Evolutionary conservation across 1,139 yeast species (phyloP), one percentile per base, ranked within the genome.

Genomic region (Scheffersomyces lignicola): DNA sequence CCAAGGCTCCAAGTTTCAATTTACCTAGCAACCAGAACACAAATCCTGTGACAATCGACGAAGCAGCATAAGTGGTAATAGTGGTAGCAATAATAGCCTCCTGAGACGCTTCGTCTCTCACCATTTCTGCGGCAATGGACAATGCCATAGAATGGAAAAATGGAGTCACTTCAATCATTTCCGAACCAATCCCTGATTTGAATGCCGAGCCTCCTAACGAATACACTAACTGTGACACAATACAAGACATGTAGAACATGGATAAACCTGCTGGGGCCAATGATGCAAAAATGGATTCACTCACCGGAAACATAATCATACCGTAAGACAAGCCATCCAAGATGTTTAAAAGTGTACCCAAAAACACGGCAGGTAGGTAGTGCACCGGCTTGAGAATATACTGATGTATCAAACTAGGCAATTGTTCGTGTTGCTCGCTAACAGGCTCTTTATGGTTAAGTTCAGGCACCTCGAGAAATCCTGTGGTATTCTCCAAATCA

Each of bases 101-200:
- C 14, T 75, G 69, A 24, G 69, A 62, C 23, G 63, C 66, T 9
- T 56, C 45, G 12, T 67, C 76, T 2, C 81, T 80, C 8, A 10
- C 6, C 54, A 85, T 65, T 18, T 78, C 75, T 4, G 60, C 58
- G 52, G 80, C 65, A 31, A 92, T 81, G 4, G 83, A 70, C 16
- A 77, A 66, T 0, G 97, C 97, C 96, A 92, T 90, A 3, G 95
- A 76, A 54, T 92, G 98, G 68, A 92, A 92, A 57, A 92, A 92
- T 1, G 98, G 98, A 1, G 97, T 95, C 14, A 92, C 90, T 59
- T 92, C 98, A 47, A 92, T 92, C 98, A 92, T 92, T 62, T 92
- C 98, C 3, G 96, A 86, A 0, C 98, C 98, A 33, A 90, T 82
- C 7, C 96, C 96, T 7, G 92, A 76, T 43, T 78, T 80, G 62